These are phyloP conservation scores for Mycena floridula DNA, from an alignment of 768 basidiomycete genomes.

Conservation along the genomic window DNA sequence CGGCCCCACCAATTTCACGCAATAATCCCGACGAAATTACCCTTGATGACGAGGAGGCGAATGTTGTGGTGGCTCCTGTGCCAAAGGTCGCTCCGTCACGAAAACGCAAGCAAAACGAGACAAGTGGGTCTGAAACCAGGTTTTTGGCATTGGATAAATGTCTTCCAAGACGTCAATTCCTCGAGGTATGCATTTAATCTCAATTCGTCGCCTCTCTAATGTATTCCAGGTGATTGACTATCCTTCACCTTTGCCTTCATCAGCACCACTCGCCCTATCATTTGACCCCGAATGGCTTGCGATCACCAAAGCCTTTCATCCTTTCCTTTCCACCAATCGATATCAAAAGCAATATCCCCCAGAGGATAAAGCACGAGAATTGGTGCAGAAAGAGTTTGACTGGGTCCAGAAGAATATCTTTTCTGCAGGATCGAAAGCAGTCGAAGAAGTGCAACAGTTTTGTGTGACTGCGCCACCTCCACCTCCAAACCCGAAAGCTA, in stretches of 20 bases:
- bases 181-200: conserved; percentile 55
- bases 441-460: conserved; percentile 11
- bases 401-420: conserved; percentile 69
- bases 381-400: conserved; percentile 51
- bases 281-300: conserved; percentile 95
- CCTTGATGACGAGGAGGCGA: conserved; percentile 35
- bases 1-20: too few relatives aligned
- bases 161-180: conserved; percentile 63
- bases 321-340: conserved; percentile 55
- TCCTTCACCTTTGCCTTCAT: conserved; percentile 17
- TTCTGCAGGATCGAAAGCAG: conserved; percentile 12
- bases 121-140: conserved; percentile 40
- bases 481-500: too few relatives aligned
- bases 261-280: conserved; percentile 34
- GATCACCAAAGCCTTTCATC: conserved; percentile 82
- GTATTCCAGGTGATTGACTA: conserved; percentile 63
- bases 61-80: conserved; percentile 30
- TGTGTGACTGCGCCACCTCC: conserved; percentile 7
- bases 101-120: too few relatives aligned
- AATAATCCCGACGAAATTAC: conserved; percentile 52
- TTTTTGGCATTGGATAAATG: conserved; percentile 95
- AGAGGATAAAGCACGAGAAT: conserved; percentile 38
- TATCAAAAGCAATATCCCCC: conserved; percentile 56
- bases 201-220: not conserved
- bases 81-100: conserved; percentile 23